Evolutionary conservation across 1,284 basidiomycete genomes (phyloP).

Genomic region (Leucoagaricus sp.): DNA sequence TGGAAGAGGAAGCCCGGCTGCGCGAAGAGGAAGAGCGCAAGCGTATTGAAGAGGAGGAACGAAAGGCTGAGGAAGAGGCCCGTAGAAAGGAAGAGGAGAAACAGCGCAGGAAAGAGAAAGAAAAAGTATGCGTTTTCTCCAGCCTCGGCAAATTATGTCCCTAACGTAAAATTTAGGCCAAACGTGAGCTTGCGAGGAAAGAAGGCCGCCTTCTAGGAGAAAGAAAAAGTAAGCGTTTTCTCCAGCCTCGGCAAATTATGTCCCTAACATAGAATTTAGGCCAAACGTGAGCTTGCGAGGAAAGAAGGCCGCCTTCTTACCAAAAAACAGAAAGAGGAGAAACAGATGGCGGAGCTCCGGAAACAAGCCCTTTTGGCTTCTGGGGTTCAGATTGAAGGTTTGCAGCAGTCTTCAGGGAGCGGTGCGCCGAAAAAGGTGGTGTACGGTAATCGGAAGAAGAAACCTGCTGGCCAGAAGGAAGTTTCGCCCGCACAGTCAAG

Average conservation of each 20-base stretch:
- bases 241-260: too few relatives aligned
- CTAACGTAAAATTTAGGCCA: too few relatives aligned
- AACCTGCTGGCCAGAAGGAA: constrained; percentile 49
- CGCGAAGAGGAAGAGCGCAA: constrained; percentile 74
- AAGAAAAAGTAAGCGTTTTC: constrained; percentile 76
- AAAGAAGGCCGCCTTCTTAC: constrained; percentile 91
- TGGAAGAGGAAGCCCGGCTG: constrained; percentile 78
- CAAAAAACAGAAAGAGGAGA: constrained; percentile 96
- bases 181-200: constrained; percentile 84
- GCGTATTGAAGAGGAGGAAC: constrained; percentile 86
- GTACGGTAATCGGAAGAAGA: constrained; percentile 88
- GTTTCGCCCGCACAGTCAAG: constrained; percentile 53
- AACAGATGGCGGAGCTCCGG: constrained; percentile 87
- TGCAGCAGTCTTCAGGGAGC: constrained; percentile 58
- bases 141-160: too few relatives aligned
- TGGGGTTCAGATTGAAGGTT: constrained; percentile 89
- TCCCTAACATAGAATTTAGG: too few relatives aligned
- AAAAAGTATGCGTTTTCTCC: constrained; percentile 71
- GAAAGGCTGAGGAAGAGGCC: constrained; percentile 76
- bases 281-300: constrained; percentile 82
- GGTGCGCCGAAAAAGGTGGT: constrained; percentile 68
- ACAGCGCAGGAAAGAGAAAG: constrained; percentile 84
- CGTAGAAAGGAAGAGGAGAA: constrained; percentile 80
- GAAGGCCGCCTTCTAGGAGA: constrained; percentile 90
- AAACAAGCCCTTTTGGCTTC: constrained; percentile 90